Evolutionary conservation across 2,329 filamentous ascomycete genomes (phyloP).

Genomic region (Macrophomina phaseolina): DNA sequence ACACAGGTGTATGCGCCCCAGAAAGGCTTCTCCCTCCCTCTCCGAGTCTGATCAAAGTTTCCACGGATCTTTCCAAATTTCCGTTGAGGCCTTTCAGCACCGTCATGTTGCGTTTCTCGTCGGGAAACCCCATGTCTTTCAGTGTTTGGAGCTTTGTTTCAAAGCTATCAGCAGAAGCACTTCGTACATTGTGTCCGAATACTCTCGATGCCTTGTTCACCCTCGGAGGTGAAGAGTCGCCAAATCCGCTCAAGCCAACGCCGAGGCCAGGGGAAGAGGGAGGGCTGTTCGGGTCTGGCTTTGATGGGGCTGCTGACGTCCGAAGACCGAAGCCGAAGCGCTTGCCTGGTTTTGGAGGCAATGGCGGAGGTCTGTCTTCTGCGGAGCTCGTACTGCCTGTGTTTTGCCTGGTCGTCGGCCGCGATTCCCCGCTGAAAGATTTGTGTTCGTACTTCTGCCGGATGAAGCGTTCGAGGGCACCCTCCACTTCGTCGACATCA

Average conservation of each 20-base stretch:
- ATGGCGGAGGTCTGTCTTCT: conserved; percentile 61
- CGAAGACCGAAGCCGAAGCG: conserved; percentile 69
- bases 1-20: conserved; percentile 41
- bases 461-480: conserved; percentile 94
- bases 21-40: conserved; percentile 62
- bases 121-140: conserved; percentile 89
- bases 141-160: conserved; percentile 79
- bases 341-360: conserved; percentile 65
- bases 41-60: conserved; percentile 81
- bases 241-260: conserved; percentile 37
- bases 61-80: conserved; percentile 83
- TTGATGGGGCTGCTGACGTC: conserved; percentile 72
- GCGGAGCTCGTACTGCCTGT: conserved; percentile 61
- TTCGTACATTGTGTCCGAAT: conserved; percentile 71
- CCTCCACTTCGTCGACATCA: conserved; percentile 90
- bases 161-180: conserved; percentile 60
- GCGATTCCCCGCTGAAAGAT: conserved; percentile 50
- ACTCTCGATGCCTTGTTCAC: conserved; percentile 68
- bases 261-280: conserved; percentile 41
- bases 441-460: conserved; percentile 87
- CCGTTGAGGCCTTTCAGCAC: conserved; percentile 84
- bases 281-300: conserved; percentile 59
- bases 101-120: conserved; percentile 79
- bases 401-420: conserved; percentile 57
- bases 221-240: conserved; percentile 45